phyloP scores from a whole-genome alignment of 768 basidiomycete genomes.

The Collybia mongolica region DNA sequence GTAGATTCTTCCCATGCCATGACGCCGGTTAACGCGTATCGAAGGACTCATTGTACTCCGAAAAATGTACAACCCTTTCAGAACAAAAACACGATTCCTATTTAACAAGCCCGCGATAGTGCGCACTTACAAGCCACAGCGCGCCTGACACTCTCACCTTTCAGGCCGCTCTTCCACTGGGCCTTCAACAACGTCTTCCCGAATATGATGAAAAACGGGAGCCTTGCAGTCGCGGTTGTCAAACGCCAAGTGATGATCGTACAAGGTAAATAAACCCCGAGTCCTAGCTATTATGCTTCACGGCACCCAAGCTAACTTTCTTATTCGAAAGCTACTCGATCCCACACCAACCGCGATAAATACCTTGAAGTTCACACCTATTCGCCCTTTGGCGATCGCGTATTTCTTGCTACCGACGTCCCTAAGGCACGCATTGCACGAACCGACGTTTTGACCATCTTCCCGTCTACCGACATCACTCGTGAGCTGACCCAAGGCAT shows the following conservation, averaged over 20 bases:
- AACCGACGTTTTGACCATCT: conserved; percentile 58
- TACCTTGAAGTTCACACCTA: conserved; percentile 69
- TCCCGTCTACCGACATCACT: conserved; percentile 40
- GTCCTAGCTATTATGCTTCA: background rate
- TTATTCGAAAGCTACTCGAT: conserved; percentile 45
- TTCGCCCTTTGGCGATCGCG: conserved; percentile 59
- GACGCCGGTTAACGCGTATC: too few species aligned
- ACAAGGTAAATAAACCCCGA: conserved; percentile 45
- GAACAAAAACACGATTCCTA: too few species aligned
- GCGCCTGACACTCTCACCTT: too few species aligned
- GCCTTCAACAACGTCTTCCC: too few species aligned
- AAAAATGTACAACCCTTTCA: too few species aligned
- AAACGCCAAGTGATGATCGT: conserved; percentile 68
- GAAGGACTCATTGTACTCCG: too few species aligned
- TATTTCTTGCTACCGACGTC: conserved; percentile 61
- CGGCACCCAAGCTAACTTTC: conserved; percentile 4
- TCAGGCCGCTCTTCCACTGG: too few species aligned
- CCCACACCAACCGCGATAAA: conserved; percentile 52
- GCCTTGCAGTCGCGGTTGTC: conserved; percentile 67
- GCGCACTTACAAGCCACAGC: too few species aligned
- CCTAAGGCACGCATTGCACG: conserved; percentile 63
- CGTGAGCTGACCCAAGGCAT: conserved; percentile 41
- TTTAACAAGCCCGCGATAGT: too few species aligned
- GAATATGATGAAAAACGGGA: conserved; percentile 47
- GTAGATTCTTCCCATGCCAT: too few species aligned